phyloP scores from a whole-genome alignment of 345 rosid species.

The Streptanthus diversifolius region DNA sequence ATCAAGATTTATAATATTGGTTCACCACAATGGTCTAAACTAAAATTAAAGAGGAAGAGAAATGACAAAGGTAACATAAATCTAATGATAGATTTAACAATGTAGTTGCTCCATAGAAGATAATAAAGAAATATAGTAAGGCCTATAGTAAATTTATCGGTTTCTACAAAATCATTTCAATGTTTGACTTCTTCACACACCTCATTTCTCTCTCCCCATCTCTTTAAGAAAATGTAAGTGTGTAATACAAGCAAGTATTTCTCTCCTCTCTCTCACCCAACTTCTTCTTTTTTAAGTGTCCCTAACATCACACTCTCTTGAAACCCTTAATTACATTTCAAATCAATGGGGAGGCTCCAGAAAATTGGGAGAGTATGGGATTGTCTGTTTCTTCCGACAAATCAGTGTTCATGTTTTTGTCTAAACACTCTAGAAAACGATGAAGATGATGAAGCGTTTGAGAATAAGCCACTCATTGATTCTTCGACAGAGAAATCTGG shows the following conservation, averaged over 20 bases:
- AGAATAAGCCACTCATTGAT: constrained; percentile 44
- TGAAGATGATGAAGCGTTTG: constrained; percentile 45
- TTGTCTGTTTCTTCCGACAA: constrained; percentile 46
- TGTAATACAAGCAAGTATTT: constrained; percentile 31
- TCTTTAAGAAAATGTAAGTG: constrained; percentile 33
- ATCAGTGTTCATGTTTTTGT: constrained; percentile 61
- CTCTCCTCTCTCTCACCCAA: constrained; percentile 18
- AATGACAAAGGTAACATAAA: constrained; percentile 24
- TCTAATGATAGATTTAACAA: constrained; percentile 26
- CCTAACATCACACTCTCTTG: constrained; percentile 1
- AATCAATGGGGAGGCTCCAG: constrained; percentile 50
- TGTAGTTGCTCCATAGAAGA: not conserved
- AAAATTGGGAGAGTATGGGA: constrained; percentile 50
- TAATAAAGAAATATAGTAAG: constrained; percentile 20
- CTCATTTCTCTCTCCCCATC: not conserved
- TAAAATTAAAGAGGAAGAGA: not conserved
- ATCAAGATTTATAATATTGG: constrained; percentile 1
- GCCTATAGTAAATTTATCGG: constrained; percentile 18
- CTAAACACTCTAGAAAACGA: constrained; percentile 40
- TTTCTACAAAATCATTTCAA: constrained; percentile 32
- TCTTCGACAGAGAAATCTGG: constrained; percentile 37
- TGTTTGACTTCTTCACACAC: constrained; percentile 30
- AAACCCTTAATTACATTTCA: not conserved
- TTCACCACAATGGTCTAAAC: constrained; percentile 7
- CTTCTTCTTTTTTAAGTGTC: constrained; percentile 5